Base-by-base conservation (phyloP, 1,284 basidiomycete species). In the Inonotus obliquus region DNA sequence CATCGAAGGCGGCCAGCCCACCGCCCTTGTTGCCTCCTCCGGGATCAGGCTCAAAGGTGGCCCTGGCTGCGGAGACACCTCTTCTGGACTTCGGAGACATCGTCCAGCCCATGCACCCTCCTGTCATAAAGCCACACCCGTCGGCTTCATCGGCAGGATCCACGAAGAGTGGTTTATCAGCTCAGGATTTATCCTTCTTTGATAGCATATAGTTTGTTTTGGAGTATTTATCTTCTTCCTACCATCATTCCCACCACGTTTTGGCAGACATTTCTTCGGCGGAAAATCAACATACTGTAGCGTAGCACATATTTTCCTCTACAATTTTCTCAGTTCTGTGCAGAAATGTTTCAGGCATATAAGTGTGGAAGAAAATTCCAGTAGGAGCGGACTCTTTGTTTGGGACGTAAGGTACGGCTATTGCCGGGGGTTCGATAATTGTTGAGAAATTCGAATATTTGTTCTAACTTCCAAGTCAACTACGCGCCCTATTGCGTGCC, bases 101-200 rank as follows among this genome's bases (percentile, higher is more conserved):
- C 17, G 17, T 23, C 21, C 45, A 52, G 35, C 47, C 57, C 7
- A n/a, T 27, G 17, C 13, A 19, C 21, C 19, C 29, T 29, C 37
- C 23, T 41, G 13, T 37, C 1, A 10, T 29, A 13, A 23, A 35
- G 1, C 25, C 52, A 21, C 49, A 38, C 17, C 48, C 65, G 56
- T 67, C 65, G 5, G 48, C 59, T 14, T 63, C 69, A 44, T 57
- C 67, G 57, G 57, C 62, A 35, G 39, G 63, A 11, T 62, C 68
- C 61, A 37, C 65, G n/a, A 74, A 72, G 2, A 77, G 83, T 7
- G 83, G 83, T 5, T 70, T 89, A 53, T 85, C 84, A 3, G 86
- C 86, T 7, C 85, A 87, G 71, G 87, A 89, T 75, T 69, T 89
- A 61, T 87, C 83, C n/a, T 89, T 89, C 68, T 89, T 89, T 67